Evolutionary conservation across 257 asterid species (phyloP).

Genomic region (Ophiorrhiza pumila): DNA sequence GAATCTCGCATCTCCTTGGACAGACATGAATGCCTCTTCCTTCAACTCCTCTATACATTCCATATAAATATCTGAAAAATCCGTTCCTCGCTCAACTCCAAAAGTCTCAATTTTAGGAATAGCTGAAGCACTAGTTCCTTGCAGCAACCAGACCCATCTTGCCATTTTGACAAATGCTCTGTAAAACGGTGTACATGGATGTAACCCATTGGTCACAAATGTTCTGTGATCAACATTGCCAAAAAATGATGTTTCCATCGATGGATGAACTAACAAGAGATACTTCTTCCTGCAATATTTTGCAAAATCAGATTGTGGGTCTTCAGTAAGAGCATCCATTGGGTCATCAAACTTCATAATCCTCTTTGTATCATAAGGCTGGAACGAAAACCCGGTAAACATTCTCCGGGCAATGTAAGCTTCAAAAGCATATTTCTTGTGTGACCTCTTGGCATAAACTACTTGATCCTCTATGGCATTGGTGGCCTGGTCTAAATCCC

Average conservation of each 20-base stretch:
- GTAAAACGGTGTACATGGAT: conserved; percentile 68
- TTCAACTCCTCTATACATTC: conserved; percentile 55
- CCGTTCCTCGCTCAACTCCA: conserved; percentile 54
- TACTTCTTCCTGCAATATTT: conserved; percentile 68
- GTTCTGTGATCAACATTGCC: conserved; percentile 71
- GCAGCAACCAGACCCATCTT: conserved; percentile 70
- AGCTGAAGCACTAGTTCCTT: conserved; percentile 40
- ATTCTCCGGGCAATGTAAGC: conserved; percentile 67
- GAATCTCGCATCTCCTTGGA: conserved; percentile 32
- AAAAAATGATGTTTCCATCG: conserved; percentile 67
- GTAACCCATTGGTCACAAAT: conserved; percentile 53
- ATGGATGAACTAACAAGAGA: conserved; percentile 60
- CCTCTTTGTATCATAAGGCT: conserved; percentile 27
- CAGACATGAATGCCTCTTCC: conserved; percentile 33
- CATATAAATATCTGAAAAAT: conserved; percentile 58
- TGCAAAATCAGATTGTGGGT: conserved; percentile 67
- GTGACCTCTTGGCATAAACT: conserved; percentile 60
- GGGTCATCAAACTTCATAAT: conserved; percentile 55
- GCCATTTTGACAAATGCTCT: conserved; percentile 79
- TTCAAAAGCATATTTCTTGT: conserved; percentile 74
- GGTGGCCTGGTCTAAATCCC: conserved; percentile 80
- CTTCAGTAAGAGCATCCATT: conserved; percentile 47
- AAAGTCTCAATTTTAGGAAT: conserved; percentile 49
- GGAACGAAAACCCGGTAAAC: conserved; percentile 50
- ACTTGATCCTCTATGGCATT: conserved; percentile 49